A percentile compares a stretch with the other conserved stretches of the same genome.
Conservation (phyloP, 169 alveolate genomes). For the Pseudocohnilembus persalinus region DNA sequence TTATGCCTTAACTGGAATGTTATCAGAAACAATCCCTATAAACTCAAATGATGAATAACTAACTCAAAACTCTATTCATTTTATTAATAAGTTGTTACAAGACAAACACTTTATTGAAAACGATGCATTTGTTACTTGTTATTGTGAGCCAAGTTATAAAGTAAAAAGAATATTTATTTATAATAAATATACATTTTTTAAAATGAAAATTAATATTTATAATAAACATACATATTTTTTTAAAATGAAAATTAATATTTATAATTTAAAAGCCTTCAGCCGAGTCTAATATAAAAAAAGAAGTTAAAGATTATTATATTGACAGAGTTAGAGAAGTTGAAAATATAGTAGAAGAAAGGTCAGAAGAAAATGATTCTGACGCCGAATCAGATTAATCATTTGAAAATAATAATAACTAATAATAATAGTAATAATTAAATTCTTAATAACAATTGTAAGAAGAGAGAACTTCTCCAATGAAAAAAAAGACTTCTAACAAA, state of each 20-base stretch:
- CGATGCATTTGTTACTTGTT: slow-evolving; percentile 55
- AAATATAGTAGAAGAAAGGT: background rate
- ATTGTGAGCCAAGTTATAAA: slow-evolving; percentile 48
- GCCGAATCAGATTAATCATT: slow-evolving; percentile 9
- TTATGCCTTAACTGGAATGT: slow-evolving; percentile 71
- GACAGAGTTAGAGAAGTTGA: background rate
- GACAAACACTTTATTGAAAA: slow-evolving; percentile 57
- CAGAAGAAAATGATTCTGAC: background rate
- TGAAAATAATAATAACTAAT: slow-evolving; percentile 35
- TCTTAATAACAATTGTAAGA: slow-evolving; percentile 28
- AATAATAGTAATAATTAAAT: no score
- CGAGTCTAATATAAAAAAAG: background rate
- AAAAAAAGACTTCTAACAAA: slow-evolving; percentile 6
- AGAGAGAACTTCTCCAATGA: slow-evolving; percentile 30
- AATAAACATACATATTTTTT: background rate
- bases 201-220: no score
- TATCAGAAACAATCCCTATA: slow-evolving; percentile 59
- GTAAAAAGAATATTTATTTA: background rate
- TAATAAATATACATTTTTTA: background rate
- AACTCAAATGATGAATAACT: slow-evolving; percentile 10
- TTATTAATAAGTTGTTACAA: slow-evolving; percentile 48
- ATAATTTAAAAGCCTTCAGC: background rate
- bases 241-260: no score
- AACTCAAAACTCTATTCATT: slow-evolving; percentile 24
- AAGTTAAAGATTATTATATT: background rate